Percentiles rank a stretch among this genome's conserved stretches.
phyloP scores from a whole-genome alignment of 1,139 yeast genomes.

The Pichia kudriavzevii region DNA sequence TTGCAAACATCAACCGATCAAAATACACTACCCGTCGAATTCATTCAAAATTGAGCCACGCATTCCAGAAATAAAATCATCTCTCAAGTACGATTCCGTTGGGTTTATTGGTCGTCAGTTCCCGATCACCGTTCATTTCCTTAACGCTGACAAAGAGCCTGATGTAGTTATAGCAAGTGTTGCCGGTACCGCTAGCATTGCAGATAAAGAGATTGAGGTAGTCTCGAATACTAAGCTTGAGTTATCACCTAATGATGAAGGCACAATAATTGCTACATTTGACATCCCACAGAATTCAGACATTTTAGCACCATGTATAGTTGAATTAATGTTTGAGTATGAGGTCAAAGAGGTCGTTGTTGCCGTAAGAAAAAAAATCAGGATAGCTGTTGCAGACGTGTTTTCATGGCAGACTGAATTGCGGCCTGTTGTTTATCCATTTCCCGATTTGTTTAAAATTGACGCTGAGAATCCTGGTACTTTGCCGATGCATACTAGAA shows the following conservation, averaged over 20 bases:
- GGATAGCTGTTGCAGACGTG: constrained; percentile 12
- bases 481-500: constrained; percentile 5
- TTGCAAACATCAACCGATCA: constrained; percentile 16
- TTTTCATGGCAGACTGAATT: constrained; percentile 9
- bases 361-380: constrained; percentile 23
- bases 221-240: constrained; percentile 7
- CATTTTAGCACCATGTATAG: constrained; percentile 8
- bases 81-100: constrained; percentile 14
- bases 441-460: constrained; percentile 2
- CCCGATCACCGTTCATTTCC: constrained; percentile 19
- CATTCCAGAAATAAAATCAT: constrained; percentile 26
- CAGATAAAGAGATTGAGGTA: constrained; percentile 15
- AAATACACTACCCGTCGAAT: constrained; percentile 7
- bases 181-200: constrained; percentile 6
- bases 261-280: constrained; percentile 23
- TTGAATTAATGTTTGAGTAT: too few relatives aligned
- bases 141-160: constrained; percentile 25
- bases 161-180: constrained; percentile 15
- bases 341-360: constrained; percentile 6
- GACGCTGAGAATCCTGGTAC: not conserved
- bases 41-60: constrained; percentile 29
- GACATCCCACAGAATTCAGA: constrained; percentile 27
- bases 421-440: constrained; percentile 3
- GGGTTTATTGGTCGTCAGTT: constrained; percentile 27
- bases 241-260: constrained; percentile 13